Conservation (phyloP, 2,329 filamentous ascomycete genomes). For the Scopulariopsis brevicaulis region DNA sequence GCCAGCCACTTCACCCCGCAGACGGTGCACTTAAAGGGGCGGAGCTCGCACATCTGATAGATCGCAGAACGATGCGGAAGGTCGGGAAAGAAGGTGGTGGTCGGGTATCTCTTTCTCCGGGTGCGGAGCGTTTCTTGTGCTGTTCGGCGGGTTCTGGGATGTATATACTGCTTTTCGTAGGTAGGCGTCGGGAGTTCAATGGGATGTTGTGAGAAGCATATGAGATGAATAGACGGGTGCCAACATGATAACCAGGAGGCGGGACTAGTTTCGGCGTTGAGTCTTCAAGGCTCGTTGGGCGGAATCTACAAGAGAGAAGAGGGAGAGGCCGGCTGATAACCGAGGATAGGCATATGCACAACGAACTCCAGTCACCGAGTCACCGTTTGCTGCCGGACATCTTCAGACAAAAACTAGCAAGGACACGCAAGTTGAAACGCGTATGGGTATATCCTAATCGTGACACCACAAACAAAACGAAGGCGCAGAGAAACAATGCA, state of each 20-base stretch:
- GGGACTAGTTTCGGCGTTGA: not conserved
- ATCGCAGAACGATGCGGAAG: not conserved
- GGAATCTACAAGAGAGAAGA: not conserved
- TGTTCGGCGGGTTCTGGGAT: not conserved
- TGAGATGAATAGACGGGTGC: not conserved
- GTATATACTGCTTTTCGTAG: not conserved
- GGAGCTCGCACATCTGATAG: slow-evolving; percentile 22
- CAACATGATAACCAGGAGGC: not conserved
- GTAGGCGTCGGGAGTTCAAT: not conserved
- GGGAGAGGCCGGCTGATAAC: not conserved
- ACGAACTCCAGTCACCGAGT: not conserved
- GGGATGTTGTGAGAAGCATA: not conserved
- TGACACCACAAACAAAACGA: not conserved
- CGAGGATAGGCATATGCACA: not conserved
- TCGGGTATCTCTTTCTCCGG: not conserved
- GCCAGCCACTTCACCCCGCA: slow-evolving; percentile 20
- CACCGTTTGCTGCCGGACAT: not conserved
- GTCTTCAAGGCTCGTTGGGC: not conserved
- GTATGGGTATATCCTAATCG: not conserved
- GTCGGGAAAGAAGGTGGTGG: not conserved
- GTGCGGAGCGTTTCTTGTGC: not conserved
- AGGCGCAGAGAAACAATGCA: not conserved
- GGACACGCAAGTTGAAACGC: not conserved
- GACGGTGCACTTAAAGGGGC: slow-evolving; percentile 17
- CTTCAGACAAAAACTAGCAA: not conserved